Conservation (phyloP, 169 alveolate species). For the Sarcocystis neurona region DNA sequence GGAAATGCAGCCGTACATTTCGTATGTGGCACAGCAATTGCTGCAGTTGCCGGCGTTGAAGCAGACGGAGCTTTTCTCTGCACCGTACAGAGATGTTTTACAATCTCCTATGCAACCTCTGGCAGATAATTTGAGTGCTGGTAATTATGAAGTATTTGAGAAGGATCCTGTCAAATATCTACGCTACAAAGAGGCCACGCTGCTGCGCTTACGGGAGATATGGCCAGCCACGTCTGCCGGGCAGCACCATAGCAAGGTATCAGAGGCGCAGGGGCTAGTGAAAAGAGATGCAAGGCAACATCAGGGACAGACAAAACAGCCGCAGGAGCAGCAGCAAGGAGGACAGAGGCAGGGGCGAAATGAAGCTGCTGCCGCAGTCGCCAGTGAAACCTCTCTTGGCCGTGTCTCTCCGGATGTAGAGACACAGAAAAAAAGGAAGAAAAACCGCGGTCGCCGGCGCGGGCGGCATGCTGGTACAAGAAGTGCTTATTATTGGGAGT, state of each 20-base stretch:
- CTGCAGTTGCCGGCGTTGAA: constrained; percentile 31
- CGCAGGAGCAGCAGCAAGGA: too few relatives aligned
- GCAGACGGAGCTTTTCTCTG: constrained; percentile 16
- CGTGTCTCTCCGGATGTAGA: background rate
- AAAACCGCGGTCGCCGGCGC: too few relatives aligned
- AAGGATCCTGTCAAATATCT: constrained; percentile 79
- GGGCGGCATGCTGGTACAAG: too few relatives aligned
- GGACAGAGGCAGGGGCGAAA: too few relatives aligned
- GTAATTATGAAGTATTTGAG: constrained; percentile 82
- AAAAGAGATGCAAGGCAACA: too few relatives aligned
- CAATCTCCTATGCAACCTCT: constrained; percentile 68
- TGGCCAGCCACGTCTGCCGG: background rate
- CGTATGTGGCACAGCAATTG: background rate
- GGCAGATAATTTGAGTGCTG: constrained; percentile 76
- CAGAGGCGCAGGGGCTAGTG: constrained; percentile 12
- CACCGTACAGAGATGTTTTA: constrained; percentile 38
- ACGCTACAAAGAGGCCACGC: constrained; percentile 77
- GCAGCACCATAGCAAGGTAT: background rate
- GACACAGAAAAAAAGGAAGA: too few relatives aligned
- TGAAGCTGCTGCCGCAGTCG: too few relatives aligned
- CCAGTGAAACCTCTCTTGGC: background rate
- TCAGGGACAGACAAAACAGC: too few relatives aligned
- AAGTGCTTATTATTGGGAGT: too few relatives aligned
- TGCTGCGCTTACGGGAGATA: constrained; percentile 21
- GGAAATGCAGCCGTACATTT: background rate